Base-by-base conservation (phyloP, 305 asterid species). In the Solanum hybrid region DNA sequence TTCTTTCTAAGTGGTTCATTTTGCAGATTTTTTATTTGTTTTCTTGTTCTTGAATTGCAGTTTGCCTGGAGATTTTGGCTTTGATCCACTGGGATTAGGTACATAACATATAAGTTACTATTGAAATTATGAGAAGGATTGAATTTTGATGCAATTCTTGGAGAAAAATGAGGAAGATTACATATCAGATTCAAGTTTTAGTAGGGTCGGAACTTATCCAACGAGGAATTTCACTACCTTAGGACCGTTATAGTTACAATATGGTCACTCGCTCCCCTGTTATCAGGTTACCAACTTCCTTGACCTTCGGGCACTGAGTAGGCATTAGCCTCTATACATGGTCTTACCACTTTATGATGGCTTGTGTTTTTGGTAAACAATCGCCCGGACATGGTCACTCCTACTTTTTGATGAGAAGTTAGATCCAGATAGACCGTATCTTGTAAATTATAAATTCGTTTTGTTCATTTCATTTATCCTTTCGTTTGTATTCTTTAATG, bases 11-110 rank as follows among this genome's bases (percentile, higher is more conserved):
- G 2, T 20, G 75, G 76, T 64, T 79, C 64, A n/a, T 2, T n/a
- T 31, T 32, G 5, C 22, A 71, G 16, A 17, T 29, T 10, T 73
- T 38, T 40, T 7, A 73, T 71, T 46, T 76, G 31, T 87, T 86
- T 38, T 79, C 26, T 79, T 37, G 5, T 34, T 77, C 42, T 37
- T 75, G 38, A 51, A n/a, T 71, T 92, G 91, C 91, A 96, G 98
- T 90, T 95, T 96, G 82, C 99, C 99, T 0, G 99, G 98, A 89
- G 99, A 96, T 91, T 95, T 95, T 90, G 99, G 98, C 76, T 96
- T 96, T 86, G 98, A 96, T 85, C 98, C 98, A 0, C 93, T 95
- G 7, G 99, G 99, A 91, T 90, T 95, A 91, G 98, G 98, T 94
- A 94, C 71, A 36, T 3, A 46, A 27, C 72, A 46, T 46, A 56